These are phyloP conservation scores for Liquidambar formosana DNA, from an alignment of 164 flowering plant genomes.

Conservation along the genomic window DNA sequence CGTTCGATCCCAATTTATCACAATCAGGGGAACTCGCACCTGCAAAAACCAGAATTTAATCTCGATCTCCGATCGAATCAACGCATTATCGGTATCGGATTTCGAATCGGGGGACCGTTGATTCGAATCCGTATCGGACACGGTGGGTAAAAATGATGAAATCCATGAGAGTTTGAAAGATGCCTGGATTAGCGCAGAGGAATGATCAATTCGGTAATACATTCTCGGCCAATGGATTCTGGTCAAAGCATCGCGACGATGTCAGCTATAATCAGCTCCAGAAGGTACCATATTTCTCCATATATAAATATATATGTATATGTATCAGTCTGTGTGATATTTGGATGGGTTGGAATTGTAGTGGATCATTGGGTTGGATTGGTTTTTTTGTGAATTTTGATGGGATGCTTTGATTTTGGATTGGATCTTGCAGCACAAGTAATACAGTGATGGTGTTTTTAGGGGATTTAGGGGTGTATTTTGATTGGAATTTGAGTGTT, in stretches of 20 bases:
- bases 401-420: slow-evolving; percentile 14
- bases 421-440: slow-evolving; percentile 25
- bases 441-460: slow-evolving; percentile 1
- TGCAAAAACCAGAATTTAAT: neutral
- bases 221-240: slow-evolving; percentile 59
- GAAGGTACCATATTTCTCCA: slow-evolving; percentile 53
- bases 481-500: slow-evolving; percentile 12
- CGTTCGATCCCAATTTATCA: neutral
- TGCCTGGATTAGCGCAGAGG: slow-evolving; percentile 45
- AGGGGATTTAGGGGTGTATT: slow-evolving; percentile 1
- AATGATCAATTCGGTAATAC: slow-evolving; percentile 23
- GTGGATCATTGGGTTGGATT: slow-evolving; percentile 9
- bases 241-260: slow-evolving; percentile 82
- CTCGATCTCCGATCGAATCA: neutral
- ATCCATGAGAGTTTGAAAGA: slow-evolving; percentile 15
- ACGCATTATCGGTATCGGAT: neutral
- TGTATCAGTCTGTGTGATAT: neutral
- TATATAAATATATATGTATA: neutral
- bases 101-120: neutral
- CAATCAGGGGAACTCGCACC: neutral
- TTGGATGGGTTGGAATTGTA: neutral
- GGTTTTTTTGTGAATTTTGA: slow-evolving; percentile 9
- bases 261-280: slow-evolving; percentile 83
- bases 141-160: slow-evolving; percentile 1
- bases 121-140: neutral